A percentile compares a stretch with the other conserved stretches of the same genome.
Conservation (phyloP, 2,329 filamentous ascomycete genomes). For the Dactylellina parvicollis region DNA sequence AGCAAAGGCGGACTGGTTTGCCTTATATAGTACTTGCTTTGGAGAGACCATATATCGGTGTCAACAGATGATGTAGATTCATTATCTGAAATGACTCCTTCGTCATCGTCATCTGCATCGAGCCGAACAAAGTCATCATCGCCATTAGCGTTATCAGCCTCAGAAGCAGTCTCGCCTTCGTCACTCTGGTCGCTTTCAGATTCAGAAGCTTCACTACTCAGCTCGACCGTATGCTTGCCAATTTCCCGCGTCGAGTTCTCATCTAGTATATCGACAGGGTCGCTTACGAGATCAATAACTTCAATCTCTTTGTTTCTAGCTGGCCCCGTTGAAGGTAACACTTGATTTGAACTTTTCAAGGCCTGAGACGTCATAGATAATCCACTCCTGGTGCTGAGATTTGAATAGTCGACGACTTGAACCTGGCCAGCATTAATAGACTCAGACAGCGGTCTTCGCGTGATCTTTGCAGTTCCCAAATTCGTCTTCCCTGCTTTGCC, state of each 20-base stretch:
- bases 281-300: constrained; percentile 36
- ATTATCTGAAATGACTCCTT: constrained; percentile 32
- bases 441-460: constrained; percentile 28
- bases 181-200: constrained; percentile 11
- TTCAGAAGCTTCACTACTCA: not conserved
- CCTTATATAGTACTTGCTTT: constrained; percentile 44
- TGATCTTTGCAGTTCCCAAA: constrained; percentile 26
- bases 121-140: constrained; percentile 10
- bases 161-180: constrained; percentile 20
- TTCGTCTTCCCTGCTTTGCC: constrained; percentile 33
- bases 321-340: not conserved
- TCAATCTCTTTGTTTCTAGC: constrained; percentile 23
- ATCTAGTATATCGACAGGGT: constrained; percentile 1
- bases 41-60: constrained; percentile 31
- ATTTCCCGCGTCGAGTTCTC: not conserved
- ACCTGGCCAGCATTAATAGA: constrained; percentile 26
- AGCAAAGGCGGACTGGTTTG: constrained; percentile 32
- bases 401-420: constrained; percentile 43
- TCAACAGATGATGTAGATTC: constrained; percentile 39
- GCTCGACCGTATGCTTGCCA: not conserved
- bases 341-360: constrained; percentile 29
- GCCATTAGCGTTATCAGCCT: not conserved
- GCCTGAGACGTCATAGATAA: not conserved
- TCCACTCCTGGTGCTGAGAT: not conserved
- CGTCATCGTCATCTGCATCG: constrained; percentile 30